phyloP scores from a whole-genome alignment of 768 basidiomycete species.

The Glaciozyma antarctica region DNA sequence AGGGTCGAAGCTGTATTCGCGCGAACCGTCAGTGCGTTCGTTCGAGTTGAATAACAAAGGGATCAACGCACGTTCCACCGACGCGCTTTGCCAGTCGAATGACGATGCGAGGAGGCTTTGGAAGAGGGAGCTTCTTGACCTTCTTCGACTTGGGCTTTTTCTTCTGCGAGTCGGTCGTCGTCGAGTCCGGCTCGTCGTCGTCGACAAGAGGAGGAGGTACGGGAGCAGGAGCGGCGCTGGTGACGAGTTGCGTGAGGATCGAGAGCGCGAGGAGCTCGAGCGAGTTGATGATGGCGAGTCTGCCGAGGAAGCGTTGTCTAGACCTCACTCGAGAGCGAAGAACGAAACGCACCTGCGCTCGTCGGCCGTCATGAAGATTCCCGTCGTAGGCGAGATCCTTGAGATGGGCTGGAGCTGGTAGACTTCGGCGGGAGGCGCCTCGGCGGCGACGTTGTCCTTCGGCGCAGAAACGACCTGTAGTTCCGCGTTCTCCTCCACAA shows the following conservation, averaged over 20 bases:
- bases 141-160: neutral
- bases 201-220: neutral
- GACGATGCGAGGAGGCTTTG: neutral
- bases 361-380: neutral
- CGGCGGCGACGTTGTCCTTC: neutral
- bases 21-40: neutral
- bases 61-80: neutral
- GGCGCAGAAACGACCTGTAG: too few relatives aligned
- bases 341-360: conserved; percentile 4
- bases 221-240: neutral
- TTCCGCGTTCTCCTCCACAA: neutral
- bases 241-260: conserved; percentile 15
- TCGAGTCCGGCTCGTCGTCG: neutral
- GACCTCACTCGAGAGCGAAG: too few relatives aligned
- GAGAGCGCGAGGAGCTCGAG: conserved; percentile 23
- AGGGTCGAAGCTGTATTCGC: neutral
- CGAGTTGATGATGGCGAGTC: conserved; percentile 14
- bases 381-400: neutral
- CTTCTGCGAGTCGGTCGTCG: neutral
- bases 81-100: conserved; percentile 4
- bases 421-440: neutral
- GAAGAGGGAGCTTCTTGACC: neutral
- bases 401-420: conserved; percentile 16
- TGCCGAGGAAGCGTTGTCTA: neutral
- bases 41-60: neutral